Evolutionary conservation across 2,329 filamentous ascomycete genomes (phyloP), one percentile per base, ranked within the genome.

Genomic region (Penicillium psychrosexuale): DNA sequence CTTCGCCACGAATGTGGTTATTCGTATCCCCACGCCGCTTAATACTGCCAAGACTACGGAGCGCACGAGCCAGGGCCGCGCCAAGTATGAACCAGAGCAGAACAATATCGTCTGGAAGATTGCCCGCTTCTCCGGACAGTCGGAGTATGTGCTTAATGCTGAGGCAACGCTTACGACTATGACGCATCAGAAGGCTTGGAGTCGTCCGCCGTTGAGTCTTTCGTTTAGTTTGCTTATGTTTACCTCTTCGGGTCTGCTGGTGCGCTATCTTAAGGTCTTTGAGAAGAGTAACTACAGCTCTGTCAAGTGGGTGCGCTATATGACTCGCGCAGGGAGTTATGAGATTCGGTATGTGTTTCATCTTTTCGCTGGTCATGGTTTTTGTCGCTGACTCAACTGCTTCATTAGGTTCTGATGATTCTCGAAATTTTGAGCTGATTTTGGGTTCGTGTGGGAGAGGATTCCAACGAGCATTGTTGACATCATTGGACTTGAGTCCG

Each of bases 21-120:
- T 99, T 50, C 88, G 91, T 61, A 95, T 99, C 65, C 94, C 94
- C 0, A 97, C 94, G 4, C 94, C 94, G 12, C 83, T 99, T 50
- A 99, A 99, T 78, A 97, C 95, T 2, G 94, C 94, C 43, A 88
- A 88, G 70, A 97, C 96, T 58, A 93, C 87, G 1, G 91, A 97
- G 76, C 86, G 94, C 47, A 95, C 92, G 58, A 94, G 89, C 1
- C 92, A 97, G 75, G 95, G 94, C 57, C 96, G 97, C 72, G 94
- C 94, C 55, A 97, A 97, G 76, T 99, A 99, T 75, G 95, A 99
- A 76, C 95, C 94, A 0, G 90, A 92, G 61, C 92, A 97, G 71
- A 99, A 99, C 79, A 91, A 93, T 69, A 97, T 99, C 61, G 89
- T 97, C 12, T 99, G 94, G 94, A 97, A 97, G 82, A 97, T 99